Evolutionary conservation across 2,329 filamentous ascomycete genomes (phyloP).

Genomic region (Lasiodiplodia hormozganensis): DNA sequence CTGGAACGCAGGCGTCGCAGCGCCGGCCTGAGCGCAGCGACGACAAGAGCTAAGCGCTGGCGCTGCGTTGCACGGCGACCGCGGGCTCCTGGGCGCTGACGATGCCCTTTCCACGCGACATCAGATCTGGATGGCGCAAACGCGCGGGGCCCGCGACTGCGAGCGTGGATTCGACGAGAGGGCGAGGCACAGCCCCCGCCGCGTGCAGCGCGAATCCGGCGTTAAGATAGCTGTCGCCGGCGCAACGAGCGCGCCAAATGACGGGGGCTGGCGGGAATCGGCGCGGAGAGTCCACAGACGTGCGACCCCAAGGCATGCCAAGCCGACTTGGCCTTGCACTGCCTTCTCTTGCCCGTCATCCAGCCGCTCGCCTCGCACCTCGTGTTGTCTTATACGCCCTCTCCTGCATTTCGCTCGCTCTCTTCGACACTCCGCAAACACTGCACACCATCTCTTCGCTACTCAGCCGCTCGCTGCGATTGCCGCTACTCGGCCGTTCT

Average conservation of each 20-base stretch:
- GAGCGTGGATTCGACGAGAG: background rate
- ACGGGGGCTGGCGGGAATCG: conserved; percentile 11
- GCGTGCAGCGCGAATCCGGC: background rate
- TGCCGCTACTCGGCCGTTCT: conserved; percentile 7
- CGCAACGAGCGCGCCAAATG: conserved; percentile 12
- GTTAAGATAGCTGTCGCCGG: conserved; percentile 14
- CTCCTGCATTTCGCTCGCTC: conserved; percentile 22
- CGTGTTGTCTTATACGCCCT: conserved; percentile 25
- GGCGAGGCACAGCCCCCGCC: conserved; percentile 10
- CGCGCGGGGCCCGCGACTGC: background rate
- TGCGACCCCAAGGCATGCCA: conserved; percentile 10
- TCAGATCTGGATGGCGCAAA: background rate
- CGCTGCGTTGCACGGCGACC: background rate
- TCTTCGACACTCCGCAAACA: background rate
- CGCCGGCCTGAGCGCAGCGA: background rate
- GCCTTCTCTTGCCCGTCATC: conserved; percentile 24
- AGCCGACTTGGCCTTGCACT: conserved; percentile 26
- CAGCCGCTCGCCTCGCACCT: conserved; percentile 22
- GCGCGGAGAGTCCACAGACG: conserved; percentile 3
- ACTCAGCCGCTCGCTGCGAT: conserved; percentile 20
- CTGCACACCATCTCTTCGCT: background rate
- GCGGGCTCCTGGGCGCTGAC: conserved; percentile 7
- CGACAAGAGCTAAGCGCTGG: background rate
- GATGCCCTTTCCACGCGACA: background rate
- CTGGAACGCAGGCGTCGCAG: conserved; percentile 17